A percentile compares a stretch with the other conserved stretches of the same genome.
phyloP scores from a whole-genome alignment of 176 grass and related monocot genomes.

The Bromus sterilis region DNA sequence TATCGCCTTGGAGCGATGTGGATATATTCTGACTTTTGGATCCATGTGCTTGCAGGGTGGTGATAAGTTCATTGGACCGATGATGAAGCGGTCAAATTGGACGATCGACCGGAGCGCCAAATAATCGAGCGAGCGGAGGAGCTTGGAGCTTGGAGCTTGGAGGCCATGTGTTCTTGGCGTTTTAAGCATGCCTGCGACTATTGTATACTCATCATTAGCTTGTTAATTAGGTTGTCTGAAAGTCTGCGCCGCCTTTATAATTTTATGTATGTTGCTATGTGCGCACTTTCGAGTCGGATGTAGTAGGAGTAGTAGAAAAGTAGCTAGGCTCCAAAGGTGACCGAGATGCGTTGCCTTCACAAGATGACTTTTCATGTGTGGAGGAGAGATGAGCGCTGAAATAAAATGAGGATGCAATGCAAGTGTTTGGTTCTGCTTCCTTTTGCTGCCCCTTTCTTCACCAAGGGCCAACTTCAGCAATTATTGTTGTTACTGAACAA shows the following conservation, averaged over 20 bases:
- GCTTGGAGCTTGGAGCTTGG: background rate
- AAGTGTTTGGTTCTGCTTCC: background rate
- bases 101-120: background rate
- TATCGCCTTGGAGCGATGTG: background rate
- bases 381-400: background rate
- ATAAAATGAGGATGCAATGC: background rate
- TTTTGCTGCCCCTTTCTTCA: no score
- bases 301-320: background rate
- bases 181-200: background rate
- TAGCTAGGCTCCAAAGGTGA: background rate
- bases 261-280: no score
- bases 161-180: background rate
- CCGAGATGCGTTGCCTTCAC: background rate
- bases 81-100: no score
- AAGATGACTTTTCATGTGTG: background rate
- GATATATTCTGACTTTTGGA: background rate
- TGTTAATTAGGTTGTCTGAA: background rate
- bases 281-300: no score
- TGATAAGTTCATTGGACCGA: slow-evolving; percentile 69
- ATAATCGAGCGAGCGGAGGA: slow-evolving; percentile 1
- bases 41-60: slow-evolving; percentile 51
- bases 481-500: no score
- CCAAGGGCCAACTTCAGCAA: no score
- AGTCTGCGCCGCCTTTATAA: background rate
- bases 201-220: background rate